A percentile compares a stretch with the other conserved stretches of the same genome.
These are phyloP conservation scores for Alliaria petiolata DNA, from an alignment of 345 rosid genomes.

Conservation along the genomic window DNA sequence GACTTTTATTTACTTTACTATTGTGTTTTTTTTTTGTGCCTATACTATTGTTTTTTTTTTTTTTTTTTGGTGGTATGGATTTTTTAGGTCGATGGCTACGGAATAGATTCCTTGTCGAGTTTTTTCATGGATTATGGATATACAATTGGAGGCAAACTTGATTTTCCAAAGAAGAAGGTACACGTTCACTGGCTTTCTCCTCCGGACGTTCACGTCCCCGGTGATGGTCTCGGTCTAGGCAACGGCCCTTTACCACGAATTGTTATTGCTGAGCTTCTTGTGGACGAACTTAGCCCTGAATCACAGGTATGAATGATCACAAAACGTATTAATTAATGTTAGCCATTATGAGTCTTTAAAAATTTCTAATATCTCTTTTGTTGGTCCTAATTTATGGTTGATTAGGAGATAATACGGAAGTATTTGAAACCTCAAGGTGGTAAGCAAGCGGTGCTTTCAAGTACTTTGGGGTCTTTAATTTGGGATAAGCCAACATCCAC, in stretches of 20 bases:
- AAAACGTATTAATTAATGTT: not conserved
- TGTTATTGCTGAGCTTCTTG: constrained; percentile 83
- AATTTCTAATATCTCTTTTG: not conserved
- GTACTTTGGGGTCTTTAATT: constrained; percentile 71
- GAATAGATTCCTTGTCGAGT: constrained; percentile 68
- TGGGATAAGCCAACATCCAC: constrained; percentile 74
- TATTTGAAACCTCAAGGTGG: constrained; percentile 54
- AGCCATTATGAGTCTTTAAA: not conserved
- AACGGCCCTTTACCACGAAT: constrained; percentile 78
- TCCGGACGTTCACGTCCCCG: constrained; percentile 37
- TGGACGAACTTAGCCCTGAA: constrained; percentile 61
- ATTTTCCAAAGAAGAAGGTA: constrained; percentile 78
- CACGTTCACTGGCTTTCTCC: constrained; percentile 82
- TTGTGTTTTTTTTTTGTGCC: no score
- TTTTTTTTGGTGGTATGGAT: no score
- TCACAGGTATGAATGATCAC: constrained; percentile 48
- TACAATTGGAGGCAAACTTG: constrained; percentile 51
- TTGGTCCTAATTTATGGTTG: constrained; percentile 1
- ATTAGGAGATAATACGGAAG: constrained; percentile 68
- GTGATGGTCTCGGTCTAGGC: constrained; percentile 42
- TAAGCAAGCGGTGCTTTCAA: constrained; percentile 69
- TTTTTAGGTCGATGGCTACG: constrained; percentile 80
- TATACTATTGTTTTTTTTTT: no score
- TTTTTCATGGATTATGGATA: constrained; percentile 80
- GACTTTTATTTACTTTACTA: no score